These are phyloP conservation scores for Xylariaceae sp. DNA, from an alignment of 2,329 filamentous ascomycete genomes.

Conservation along the genomic window DNA sequence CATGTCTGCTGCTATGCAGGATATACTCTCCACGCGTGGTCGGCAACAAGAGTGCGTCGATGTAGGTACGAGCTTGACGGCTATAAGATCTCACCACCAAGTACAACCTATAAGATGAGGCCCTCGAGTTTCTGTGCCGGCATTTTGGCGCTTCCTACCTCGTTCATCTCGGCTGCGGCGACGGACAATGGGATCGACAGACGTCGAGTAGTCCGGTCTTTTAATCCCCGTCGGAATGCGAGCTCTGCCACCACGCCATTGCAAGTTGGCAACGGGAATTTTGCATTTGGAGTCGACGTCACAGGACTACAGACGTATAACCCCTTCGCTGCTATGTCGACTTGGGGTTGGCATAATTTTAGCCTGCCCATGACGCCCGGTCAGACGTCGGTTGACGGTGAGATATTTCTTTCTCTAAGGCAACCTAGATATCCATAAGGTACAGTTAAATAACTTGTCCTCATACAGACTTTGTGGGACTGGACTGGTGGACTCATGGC, in stretches of 20 bases:
- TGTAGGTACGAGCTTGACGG: not conserved
- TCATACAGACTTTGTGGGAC: constrained; percentile 35
- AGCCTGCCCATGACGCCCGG: constrained; percentile 37
- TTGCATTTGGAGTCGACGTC: constrained; percentile 43
- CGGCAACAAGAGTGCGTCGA: not conserved
- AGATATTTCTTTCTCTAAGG: not conserved
- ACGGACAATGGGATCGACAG: constrained; percentile 26
- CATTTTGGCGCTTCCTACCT: constrained; percentile 4
- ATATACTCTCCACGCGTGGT: not conserved
- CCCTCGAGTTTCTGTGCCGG: constrained; percentile 3
- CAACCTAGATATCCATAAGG: not conserved
- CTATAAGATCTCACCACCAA: not conserved
- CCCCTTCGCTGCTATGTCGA: constrained; percentile 42
- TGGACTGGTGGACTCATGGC: constrained; percentile 41
- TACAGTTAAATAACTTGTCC: constrained; percentile 6
- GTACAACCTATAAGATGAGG: not conserved
- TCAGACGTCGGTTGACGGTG: constrained; percentile 34
- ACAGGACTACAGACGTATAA: constrained; percentile 44
- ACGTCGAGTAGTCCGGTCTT: constrained; percentile 34
- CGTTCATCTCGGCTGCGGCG: constrained; percentile 8
- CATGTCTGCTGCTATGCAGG: not conserved
- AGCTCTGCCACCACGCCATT: constrained; percentile 47
- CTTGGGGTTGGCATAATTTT: constrained; percentile 47
- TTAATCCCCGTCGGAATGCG: constrained; percentile 44
- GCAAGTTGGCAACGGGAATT: constrained; percentile 46